Evolutionary conservation across 83 land plant species (phyloP).

Genomic region (Picea mariana): DNA sequence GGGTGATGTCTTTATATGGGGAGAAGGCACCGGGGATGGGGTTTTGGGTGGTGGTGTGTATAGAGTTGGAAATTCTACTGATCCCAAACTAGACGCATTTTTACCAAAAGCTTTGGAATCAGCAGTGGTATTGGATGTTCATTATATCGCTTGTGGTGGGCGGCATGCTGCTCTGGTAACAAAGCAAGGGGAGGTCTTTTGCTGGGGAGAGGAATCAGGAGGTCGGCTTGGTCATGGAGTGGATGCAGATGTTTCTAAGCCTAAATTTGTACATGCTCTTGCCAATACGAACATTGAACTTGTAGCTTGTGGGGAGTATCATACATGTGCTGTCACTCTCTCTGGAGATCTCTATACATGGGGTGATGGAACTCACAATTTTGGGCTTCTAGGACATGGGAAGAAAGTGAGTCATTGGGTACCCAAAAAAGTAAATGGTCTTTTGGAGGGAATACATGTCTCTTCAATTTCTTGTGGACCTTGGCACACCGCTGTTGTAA

Average conservation of each 20-base stretch:
- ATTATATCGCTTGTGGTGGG: slow-evolving; percentile 80
- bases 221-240: slow-evolving; percentile 91
- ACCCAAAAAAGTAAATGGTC: slow-evolving; percentile 74
- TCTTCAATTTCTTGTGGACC: slow-evolving; percentile 82
- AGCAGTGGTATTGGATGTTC: slow-evolving; percentile 79
- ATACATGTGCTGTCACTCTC: slow-evolving; percentile 73
- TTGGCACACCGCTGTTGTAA: slow-evolving; percentile 88
- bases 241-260: slow-evolving; percentile 78
- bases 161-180: slow-evolving; percentile 78
- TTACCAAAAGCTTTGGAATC: slow-evolving; percentile 75
- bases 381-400: slow-evolving; percentile 80
- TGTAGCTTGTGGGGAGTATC: slow-evolving; percentile 82
- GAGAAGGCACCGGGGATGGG: slow-evolving; percentile 85
- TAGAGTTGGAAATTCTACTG: slow-evolving; percentile 39
- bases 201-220: slow-evolving; percentile 89
- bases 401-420: slow-evolving; percentile 81
- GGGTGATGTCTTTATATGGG: slow-evolving; percentile 87
- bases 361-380: slow-evolving; percentile 79
- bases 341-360: slow-evolving; percentile 85
- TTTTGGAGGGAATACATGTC: slow-evolving; percentile 73
- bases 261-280: slow-evolving; percentile 71
- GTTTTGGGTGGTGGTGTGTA: slow-evolving; percentile 64
- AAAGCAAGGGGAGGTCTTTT: slow-evolving; percentile 83
- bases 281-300: slow-evolving; percentile 54
- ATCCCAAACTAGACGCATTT: slow-evolving; percentile 61